Base-by-base conservation (phyloP, 495 filamentous ascomycete genomes). In the Trichoderma erinaceum region DNA sequence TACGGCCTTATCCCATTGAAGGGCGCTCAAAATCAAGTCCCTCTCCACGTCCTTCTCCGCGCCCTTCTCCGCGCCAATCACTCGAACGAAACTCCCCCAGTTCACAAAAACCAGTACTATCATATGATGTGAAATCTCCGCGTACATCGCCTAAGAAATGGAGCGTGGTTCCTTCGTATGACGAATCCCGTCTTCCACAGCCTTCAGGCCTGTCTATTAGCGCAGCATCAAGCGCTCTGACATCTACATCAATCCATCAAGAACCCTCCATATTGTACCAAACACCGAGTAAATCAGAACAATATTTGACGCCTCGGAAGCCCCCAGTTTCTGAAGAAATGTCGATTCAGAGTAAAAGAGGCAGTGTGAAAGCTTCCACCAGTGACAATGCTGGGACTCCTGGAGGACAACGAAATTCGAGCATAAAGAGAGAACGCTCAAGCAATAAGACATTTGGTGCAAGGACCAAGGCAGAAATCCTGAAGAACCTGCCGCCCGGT, bases 401-500 rank as follows among this genome's bases (percentile, higher is more conserved):
- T 32, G 56, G 10, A 11, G 27, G 11, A 29, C 56, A 32, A 18
- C 27, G 25, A 12, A 21, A 32, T 29, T 32, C 56, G 13, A 61
- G 56, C 11, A 29, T n/a, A 23, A 16, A n/a, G 5, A 52, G 48
- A 23, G 56, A 61, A 61, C 27, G 4, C 0, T 1, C 11, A 16
- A 32, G 3, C 25, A 25, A 61, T 52, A 61, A 61, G 32, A 27
- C 0, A 3, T 3, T 10, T 12, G n/a, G 27, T 18, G 83, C 77
- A 66, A 78, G 69, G 50, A 78, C 76, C 65, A 83, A 82, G 67
- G 77, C 73, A 11, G 73, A 83, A 2, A 81, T 96, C 38, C 75
- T 97, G 71, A 90, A 90, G 69, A 88, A 89, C 64, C 79, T 98
- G 1, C 91, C 92, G 2, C 83, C 86, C 64, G 91, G 91, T 4